These are phyloP conservation scores for Adiantum capillusveneris DNA, from an alignment of 75 land plant genomes.

Conservation along the genomic window DNA sequence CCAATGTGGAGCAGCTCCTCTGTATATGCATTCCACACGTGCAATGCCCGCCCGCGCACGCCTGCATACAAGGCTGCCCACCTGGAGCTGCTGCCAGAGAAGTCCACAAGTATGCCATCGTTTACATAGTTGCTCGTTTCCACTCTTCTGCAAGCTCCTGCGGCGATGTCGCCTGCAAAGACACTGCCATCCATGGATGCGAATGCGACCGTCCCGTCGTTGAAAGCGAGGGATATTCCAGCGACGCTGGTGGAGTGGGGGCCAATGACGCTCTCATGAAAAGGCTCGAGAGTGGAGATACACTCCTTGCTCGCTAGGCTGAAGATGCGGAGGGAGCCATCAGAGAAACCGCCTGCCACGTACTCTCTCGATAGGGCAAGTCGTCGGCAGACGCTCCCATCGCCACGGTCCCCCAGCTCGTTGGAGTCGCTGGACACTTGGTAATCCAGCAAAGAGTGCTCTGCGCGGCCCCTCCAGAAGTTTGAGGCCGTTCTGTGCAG, in stretches of 20 bases:
- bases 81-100: slow-evolving; percentile 38
- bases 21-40: slow-evolving; percentile 43
- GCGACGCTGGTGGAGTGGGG: slow-evolving; percentile 41
- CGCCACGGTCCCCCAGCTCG: slow-evolving; percentile 4
- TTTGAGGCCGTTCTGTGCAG: slow-evolving; percentile 45
- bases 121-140: slow-evolving; percentile 31
- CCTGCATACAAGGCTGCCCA: slow-evolving; percentile 76
- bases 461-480: slow-evolving; percentile 26
- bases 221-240: slow-evolving; percentile 17
- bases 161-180: slow-evolving; percentile 17
- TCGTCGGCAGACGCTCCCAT: slow-evolving; percentile 24
- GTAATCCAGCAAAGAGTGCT: slow-evolving; percentile 22
- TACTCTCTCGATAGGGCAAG: slow-evolving; percentile 37
- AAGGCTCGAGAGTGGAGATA: slow-evolving; percentile 11
- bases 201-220: slow-evolving; percentile 23
- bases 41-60: slow-evolving; percentile 46
- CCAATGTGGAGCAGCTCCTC: slow-evolving; percentile 41
- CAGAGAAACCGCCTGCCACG: slow-evolving; percentile 51
- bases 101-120: slow-evolving; percentile 52
- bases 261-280: slow-evolving; percentile 34
- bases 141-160: slow-evolving; percentile 15
- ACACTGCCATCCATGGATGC: slow-evolving; percentile 57
- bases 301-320: slow-evolving; percentile 25
- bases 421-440: too few species aligned
- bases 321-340: slow-evolving; percentile 57